Evolutionary conservation across 495 filamentous ascomycete species (phyloP).

Genomic region (Aspergillus taichungensis): DNA sequence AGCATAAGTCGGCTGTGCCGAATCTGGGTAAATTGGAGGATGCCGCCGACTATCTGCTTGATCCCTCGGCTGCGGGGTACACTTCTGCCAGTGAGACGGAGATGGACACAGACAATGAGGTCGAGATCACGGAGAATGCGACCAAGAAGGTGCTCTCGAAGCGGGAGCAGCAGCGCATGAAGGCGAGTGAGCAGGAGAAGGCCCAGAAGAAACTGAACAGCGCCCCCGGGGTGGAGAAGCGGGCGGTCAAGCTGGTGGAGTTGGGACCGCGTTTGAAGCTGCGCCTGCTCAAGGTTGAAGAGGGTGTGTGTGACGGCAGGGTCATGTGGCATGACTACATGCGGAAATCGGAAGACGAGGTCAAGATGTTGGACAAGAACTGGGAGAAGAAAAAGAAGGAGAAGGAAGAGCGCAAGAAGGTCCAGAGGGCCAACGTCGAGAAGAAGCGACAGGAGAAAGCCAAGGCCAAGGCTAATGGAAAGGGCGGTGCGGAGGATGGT

Average conservation of each 20-base stretch:
- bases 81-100: slow-evolving; percentile 90
- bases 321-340: slow-evolving; percentile 97
- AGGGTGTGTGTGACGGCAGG: slow-evolving; percentile 82
- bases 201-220: slow-evolving; percentile 24
- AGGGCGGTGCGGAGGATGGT: slow-evolving; percentile 43
- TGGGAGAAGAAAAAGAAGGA: slow-evolving; percentile 73
- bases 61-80: slow-evolving; percentile 78
- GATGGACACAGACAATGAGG: slow-evolving; percentile 87
- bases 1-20: slow-evolving; percentile 63
- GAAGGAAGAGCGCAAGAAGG: slow-evolving; percentile 70
- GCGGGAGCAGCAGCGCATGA: slow-evolving; percentile 46
- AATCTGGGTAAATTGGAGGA: slow-evolving; percentile 87
- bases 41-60: slow-evolving; percentile 90
- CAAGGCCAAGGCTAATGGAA: slow-evolving; percentile 34
- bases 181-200: slow-evolving; percentile 33
- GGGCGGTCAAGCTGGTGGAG: slow-evolving; percentile 84
- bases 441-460: slow-evolving; percentile 62
- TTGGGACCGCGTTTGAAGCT: slow-evolving; percentile 84
- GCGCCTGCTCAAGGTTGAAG: slow-evolving; percentile 90
- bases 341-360: slow-evolving; percentile 69
- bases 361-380: slow-evolving; percentile 63
- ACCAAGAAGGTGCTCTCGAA: slow-evolving; percentile 63
- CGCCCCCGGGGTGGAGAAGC: slow-evolving; percentile 56
- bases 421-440: slow-evolving; percentile 81
- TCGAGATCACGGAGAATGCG: slow-evolving; percentile 73